Evolutionary conservation across 169 alveolate species (phyloP), one percentile per base, ranked within the genome.

Genomic region (Plasmodium chabaudi): DNA sequence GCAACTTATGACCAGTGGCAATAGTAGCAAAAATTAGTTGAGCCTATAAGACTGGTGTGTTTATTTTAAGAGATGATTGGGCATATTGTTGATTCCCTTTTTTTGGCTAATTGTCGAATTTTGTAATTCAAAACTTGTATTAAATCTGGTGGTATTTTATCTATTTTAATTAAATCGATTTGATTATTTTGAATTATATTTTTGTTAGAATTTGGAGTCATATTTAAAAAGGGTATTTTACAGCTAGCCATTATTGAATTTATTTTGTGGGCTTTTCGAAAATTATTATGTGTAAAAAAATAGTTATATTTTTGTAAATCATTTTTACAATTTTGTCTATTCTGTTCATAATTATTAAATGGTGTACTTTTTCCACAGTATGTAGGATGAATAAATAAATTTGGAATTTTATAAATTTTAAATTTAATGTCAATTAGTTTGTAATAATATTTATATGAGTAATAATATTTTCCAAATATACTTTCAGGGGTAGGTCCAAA

Each of bases 401-500:
- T 53, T 0, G 69, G 71, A 21, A 23, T 34, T 53, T 46, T 68
- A 46, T 79, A 79, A 1, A 19, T 42, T 61, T 79, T 79, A 4
- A 79, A 12, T 46, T 47, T 13, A 3, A 79, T 72, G 23, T 65
- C 44, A 25, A 79, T 70, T 53, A 79, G 17, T 19, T 79, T 79
- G 19, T 51, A 79, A 47, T 49, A 49, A 42, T 79, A 7, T 53
- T 67, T 79, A 27, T 79, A 79, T 9, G 79, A 34, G 39, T 55
- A 21, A 46, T 79, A 79, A 13, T 79, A 46, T 42, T 79, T 68
- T 27, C 89, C 89, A 57, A 79, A 79, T 19, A 79, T 79, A 17
- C 17, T 46, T 27, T n/a, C 65, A 17, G 89, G 19, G 13, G 89
- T 64, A 39, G 89, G 89, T 4, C 89, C 89, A 19, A 4, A 57